Percentiles rank a stretch among this genome's conserved stretches.
These are phyloP conservation scores for Nyctanthes arbortristis DNA, from an alignment of 257 asterid species.

Conservation along the genomic window DNA sequence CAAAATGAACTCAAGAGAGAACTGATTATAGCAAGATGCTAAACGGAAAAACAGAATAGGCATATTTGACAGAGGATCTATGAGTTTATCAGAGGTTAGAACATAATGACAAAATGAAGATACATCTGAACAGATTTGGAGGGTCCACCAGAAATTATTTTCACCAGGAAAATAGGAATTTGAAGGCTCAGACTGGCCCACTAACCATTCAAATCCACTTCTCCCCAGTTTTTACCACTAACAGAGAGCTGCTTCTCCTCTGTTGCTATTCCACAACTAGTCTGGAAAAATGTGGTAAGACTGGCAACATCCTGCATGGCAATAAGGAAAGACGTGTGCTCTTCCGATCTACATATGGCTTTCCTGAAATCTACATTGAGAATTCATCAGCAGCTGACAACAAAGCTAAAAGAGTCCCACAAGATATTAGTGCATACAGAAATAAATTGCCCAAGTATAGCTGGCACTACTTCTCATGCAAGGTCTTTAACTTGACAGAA, in stretches of 20 bases:
- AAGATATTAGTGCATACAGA: background rate
- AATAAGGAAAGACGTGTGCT: slow-evolving; percentile 15
- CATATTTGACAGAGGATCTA: background rate
- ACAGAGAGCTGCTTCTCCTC: slow-evolving; percentile 96
- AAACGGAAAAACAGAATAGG: background rate
- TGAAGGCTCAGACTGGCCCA: background rate
- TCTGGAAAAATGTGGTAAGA: slow-evolving; percentile 71
- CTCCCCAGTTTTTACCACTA: slow-evolving; percentile 99
- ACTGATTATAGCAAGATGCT: background rate
- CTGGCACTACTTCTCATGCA: background rate
- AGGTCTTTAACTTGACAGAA: background rate
- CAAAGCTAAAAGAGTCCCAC: background rate
- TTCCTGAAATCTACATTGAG: background rate
- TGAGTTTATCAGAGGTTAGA: background rate
- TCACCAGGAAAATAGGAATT: background rate
- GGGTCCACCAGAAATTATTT: background rate
- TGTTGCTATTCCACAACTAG: slow-evolving; percentile 59
- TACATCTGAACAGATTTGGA: background rate
- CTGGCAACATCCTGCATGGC: slow-evolving; percentile 74
- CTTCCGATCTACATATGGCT: too few species aligned
- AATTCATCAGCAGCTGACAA: slow-evolving; percentile 3
- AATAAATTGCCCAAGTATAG: background rate
- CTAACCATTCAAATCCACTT: slow-evolving; percentile 88
- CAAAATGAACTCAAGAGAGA: slow-evolving; percentile 3
- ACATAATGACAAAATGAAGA: background rate